Conservation (phyloP, 2,329 filamentous ascomycete species). For the Pyrenochaeta sp. region DNA sequence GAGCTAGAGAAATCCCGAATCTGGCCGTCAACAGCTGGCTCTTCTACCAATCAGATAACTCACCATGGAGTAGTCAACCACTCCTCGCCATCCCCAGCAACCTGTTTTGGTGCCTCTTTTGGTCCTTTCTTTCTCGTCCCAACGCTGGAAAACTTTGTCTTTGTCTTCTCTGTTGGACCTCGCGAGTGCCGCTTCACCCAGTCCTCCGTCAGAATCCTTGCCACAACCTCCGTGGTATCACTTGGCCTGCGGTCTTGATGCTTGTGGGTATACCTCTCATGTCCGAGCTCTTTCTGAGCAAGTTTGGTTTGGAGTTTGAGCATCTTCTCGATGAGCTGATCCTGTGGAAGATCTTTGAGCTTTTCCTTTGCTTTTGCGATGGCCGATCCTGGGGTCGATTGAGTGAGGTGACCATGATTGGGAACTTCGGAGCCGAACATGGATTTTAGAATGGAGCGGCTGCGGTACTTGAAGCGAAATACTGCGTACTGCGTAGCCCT, state of each 20-base stretch:
- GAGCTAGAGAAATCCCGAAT: too few species aligned
- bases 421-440: conserved; percentile 34
- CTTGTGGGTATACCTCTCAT: neutral
- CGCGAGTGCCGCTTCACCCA: conserved; percentile 32
- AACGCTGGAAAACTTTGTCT: neutral
- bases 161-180: conserved; percentile 10
- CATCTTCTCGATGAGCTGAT: conserved; percentile 19
- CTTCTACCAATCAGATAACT: neutral
- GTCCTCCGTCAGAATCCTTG: conserved; percentile 21
- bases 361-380: conserved; percentile 11
- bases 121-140: neutral
- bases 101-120: neutral
- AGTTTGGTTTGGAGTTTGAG: conserved; percentile 31
- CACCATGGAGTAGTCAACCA: neutral
- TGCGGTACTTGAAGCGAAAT: conserved; percentile 60
- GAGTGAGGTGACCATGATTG: neutral
- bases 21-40: too few species aligned
- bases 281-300: conserved; percentile 22
- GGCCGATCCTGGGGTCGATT: neutral
- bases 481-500: conserved; percentile 52
- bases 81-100: neutral
- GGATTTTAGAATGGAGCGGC: conserved; percentile 38
- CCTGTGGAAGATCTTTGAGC: conserved; percentile 37
- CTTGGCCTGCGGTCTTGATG: neutral
- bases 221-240: conserved; percentile 12